Conservation (phyloP, 352 stramenopile species). For the Pythium phragmitis region DNA sequence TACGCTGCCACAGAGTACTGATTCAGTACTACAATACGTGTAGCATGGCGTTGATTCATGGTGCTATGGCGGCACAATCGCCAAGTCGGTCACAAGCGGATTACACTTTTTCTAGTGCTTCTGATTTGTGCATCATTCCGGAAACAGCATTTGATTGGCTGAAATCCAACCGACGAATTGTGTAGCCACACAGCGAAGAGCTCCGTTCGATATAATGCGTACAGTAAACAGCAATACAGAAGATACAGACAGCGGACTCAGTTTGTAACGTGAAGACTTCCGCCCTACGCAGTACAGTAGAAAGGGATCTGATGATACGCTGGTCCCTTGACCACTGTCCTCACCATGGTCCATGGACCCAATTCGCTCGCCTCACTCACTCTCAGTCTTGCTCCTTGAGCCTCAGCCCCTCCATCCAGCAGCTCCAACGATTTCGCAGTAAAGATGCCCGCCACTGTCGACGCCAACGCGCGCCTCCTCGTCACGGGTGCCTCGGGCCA, state of each 20-base stretch:
- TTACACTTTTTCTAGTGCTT: background rate
- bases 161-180: background rate
- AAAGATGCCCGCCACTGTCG: conserved; percentile 17
- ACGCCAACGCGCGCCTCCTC: conserved; percentile 21
- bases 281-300: too few relatives aligned
- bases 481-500: conserved; percentile 29
- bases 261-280: too few relatives aligned
- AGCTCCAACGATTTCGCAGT: background rate
- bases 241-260: too few relatives aligned
- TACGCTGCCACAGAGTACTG: too few relatives aligned
- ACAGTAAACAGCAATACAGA: too few relatives aligned
- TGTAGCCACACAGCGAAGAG: background rate
- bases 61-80: background rate
- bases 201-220: too few relatives aligned
- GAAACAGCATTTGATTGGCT: background rate
- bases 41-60: too few relatives aligned
- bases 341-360: too few relatives aligned
- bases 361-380: too few relatives aligned
- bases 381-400: background rate
- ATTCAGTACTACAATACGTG: too few relatives aligned
- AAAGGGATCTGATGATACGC: too few relatives aligned
- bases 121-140: background rate
- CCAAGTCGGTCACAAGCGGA: background rate
- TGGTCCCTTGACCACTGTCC: too few relatives aligned
- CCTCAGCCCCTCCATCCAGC: background rate